Conservation (phyloP, 768 basidiomycete genomes). For the Boletus coccyginus region DNA sequence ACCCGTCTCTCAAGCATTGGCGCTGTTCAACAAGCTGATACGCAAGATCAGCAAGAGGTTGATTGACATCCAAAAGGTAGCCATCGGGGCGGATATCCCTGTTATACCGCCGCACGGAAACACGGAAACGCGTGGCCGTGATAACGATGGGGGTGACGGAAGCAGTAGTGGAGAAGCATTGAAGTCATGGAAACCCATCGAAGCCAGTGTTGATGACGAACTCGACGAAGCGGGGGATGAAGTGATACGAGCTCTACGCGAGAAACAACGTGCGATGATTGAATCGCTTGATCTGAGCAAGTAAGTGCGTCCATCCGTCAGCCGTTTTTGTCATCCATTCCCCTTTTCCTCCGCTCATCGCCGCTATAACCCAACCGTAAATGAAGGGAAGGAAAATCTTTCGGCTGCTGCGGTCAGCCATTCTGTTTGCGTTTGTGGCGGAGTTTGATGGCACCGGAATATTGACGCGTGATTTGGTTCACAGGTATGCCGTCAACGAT, state of each 20-base stretch:
- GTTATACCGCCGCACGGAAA: slow-evolving; percentile 32
- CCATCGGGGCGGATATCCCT: slow-evolving; percentile 64
- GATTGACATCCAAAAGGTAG: slow-evolving; percentile 75
- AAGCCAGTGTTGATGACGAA: slow-evolving; percentile 57
- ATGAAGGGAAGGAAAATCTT: neutral
- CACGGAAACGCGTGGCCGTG: slow-evolving; percentile 12
- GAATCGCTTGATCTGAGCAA: slow-evolving; percentile 83
- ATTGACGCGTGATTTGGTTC: slow-evolving; percentile 1
- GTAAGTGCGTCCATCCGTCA: slow-evolving; percentile 48
- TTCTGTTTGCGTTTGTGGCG: neutral
- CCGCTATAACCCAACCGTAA: slow-evolving; percentile 6
- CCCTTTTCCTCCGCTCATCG: neutral
- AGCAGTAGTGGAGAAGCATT: slow-evolving; percentile 1
- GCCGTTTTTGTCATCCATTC: neutral
- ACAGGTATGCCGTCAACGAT: slow-evolving; percentile 75
- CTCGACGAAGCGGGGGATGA: slow-evolving; percentile 74
- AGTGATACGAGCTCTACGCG: slow-evolving; percentile 49
- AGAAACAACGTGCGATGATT: slow-evolving; percentile 85
- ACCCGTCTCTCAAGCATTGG: slow-evolving; percentile 83
- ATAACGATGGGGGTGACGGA: slow-evolving; percentile 11
- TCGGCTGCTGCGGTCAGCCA: neutral
- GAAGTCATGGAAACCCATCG: slow-evolving; percentile 43
- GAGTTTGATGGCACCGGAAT: neutral
- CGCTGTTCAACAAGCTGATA: slow-evolving; percentile 87
- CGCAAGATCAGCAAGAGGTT: slow-evolving; percentile 79